Conservation (phyloP, 768 basidiomycete species). For the Obba rivulosa region DNA sequence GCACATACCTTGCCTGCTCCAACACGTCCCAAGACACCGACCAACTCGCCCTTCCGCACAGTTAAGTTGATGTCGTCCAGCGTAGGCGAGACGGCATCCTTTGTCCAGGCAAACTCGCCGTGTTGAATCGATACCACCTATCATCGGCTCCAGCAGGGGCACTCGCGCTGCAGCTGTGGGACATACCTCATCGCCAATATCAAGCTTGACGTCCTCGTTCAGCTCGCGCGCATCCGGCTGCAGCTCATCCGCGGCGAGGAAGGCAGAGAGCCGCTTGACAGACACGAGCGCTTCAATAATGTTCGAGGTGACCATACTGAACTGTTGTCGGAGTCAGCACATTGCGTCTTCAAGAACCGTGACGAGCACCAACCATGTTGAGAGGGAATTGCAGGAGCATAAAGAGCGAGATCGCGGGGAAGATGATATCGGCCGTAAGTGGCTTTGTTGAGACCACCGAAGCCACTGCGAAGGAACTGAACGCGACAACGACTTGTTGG, state of each 20-base stretch:
- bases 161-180: background rate
- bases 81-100: slow-evolving; percentile 47
- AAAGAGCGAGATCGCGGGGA: slow-evolving; percentile 92
- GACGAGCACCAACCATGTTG: slow-evolving; percentile 53
- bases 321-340: slow-evolving; percentile 31
- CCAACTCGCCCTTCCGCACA: slow-evolving; percentile 77
- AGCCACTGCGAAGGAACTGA: slow-evolving; percentile 77
- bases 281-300: slow-evolving; percentile 87
- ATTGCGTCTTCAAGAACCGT: background rate
- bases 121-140: slow-evolving; percentile 64
- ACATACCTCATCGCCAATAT: slow-evolving; percentile 55
- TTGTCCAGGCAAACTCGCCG: slow-evolving; percentile 82
- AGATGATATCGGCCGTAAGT: slow-evolving; percentile 86
- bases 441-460: slow-evolving; percentile 57
- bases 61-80: slow-evolving; percentile 74
- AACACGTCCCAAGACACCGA: slow-evolving; percentile 84
- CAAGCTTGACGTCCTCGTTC: slow-evolving; percentile 35
- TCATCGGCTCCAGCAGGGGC: background rate
- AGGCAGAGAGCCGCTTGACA: slow-evolving; percentile 68
- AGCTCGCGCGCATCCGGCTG: slow-evolving; percentile 71
- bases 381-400: slow-evolving; percentile 85
- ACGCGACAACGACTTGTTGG: slow-evolving; percentile 59
- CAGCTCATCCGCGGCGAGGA: slow-evolving; percentile 75
- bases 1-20: slow-evolving; percentile 78
- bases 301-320: slow-evolving; percentile 68